Evolutionary conservation across 2,329 filamentous ascomycete species (phyloP), one percentile per base, ranked within the genome.

Genomic region (Celoporthe dispersa): DNA sequence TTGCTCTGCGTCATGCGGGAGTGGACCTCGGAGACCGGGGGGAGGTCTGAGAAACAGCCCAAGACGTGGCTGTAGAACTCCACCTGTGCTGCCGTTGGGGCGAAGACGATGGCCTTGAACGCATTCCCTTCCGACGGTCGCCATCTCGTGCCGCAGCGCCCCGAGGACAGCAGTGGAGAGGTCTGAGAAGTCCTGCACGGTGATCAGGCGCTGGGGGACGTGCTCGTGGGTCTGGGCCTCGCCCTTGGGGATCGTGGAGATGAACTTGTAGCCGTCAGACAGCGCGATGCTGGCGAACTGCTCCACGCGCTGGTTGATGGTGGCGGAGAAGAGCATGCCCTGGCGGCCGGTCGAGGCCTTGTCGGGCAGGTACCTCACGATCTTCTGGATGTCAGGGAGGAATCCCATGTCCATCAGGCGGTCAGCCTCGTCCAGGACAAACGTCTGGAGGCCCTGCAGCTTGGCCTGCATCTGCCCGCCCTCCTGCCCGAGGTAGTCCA

Each of bases 361-460:
- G 71, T 86, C 80, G 0, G 93, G 93, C 4, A 97, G 84, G 14
- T 90, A 87, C 73, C 87, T 84, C 28, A 97, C 85, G 71, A 97
- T 94, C 75, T 93, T 91, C 78, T 92, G 89, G 2, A 97, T 84
- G 12, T 91, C 89, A 2, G 89, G 89, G n/a, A 93, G 89, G 77
- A 97, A 97, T 7, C 97, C 96, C 31, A 98, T 86, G 80, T 99
- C 96, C 14, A 99, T 85, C 35, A 99, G 83, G 70, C 96, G 88
- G 80, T 99, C 96, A 64, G 95, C 96, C 82, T 99, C 96, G 77
- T 99, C 96, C 48, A 99, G 86, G 25, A 96, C 92, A 4, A 96
- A 83, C 72, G 92, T 94, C 77, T 94, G 92, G 51, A 97, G 80
- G 51, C 85, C 82, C 63, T 88, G 85, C 67, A 97, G 84, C 74